Evolutionary conservation across 78 protist species (phyloP).

Genomic region (Emiliania huxleyi): DNA sequence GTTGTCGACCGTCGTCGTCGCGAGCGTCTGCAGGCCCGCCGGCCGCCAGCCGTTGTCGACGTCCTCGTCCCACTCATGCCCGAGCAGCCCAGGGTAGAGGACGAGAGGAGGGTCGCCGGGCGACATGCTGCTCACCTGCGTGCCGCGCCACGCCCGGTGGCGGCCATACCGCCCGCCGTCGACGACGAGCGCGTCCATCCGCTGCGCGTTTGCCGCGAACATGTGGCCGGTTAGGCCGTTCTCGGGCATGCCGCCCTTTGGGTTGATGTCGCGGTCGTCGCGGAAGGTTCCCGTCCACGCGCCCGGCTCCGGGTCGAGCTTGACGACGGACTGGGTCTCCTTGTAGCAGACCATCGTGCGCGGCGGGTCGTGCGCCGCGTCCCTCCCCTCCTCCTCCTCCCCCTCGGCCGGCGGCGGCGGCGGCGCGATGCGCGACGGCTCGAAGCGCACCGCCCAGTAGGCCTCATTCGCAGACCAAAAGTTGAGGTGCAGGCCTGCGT

Average conservation of each 20-base stretch:
- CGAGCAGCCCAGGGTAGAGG: constrained; percentile 17
- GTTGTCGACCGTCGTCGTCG: neutral
- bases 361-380: no score
- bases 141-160: constrained; percentile 24
- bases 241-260: neutral
- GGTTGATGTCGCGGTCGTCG: constrained; percentile 19
- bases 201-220: constrained; percentile 28
- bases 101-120: neutral
- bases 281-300: constrained; percentile 44
- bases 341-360: constrained; percentile 32
- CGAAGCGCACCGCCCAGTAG: neutral
- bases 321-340: neutral
- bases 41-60: constrained; percentile 38
- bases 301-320: constrained; percentile 26
- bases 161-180: neutral
- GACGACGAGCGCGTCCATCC: constrained; percentile 18
- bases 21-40: neutral
- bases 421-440: no score
- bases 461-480: no score
- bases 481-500: no score
- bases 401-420: no score
- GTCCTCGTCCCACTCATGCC: constrained; percentile 40
- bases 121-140: neutral
- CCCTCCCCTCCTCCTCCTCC: no score
- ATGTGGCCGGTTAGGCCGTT: constrained; percentile 21